Percentiles rank a stretch among this genome's conserved stretches.
Conservation (phyloP, 352 stramenopile species). For the Salisapilia sapeloensis region DNA sequence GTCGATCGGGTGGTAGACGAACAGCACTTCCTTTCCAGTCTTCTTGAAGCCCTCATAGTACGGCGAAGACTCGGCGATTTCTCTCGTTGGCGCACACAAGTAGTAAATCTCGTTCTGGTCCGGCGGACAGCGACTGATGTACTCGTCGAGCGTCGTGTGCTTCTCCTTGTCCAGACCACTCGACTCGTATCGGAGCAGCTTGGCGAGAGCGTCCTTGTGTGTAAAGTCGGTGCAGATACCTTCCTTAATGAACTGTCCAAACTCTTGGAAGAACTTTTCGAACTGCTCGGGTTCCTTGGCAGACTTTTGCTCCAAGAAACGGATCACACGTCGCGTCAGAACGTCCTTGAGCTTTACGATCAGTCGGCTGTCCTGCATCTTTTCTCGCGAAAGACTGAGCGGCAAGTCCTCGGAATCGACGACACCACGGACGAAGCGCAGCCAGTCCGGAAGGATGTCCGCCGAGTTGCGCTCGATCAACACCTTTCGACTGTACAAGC, state of each 20-base stretch:
- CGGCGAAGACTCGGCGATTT: slow-evolving; percentile 90
- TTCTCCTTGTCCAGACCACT: slow-evolving; percentile 85
- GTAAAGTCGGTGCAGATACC: slow-evolving; percentile 91
- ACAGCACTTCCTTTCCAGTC: slow-evolving; percentile 92
- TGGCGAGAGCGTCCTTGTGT: slow-evolving; percentile 86
- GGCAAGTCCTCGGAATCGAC: slow-evolving; percentile 98
- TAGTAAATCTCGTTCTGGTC: slow-evolving; percentile 99
- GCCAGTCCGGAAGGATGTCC: slow-evolving; percentile 97
- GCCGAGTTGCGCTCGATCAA: slow-evolving; percentile 96
- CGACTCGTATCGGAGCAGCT: slow-evolving; percentile 97
- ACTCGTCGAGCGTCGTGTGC: slow-evolving; percentile 96
- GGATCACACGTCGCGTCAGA: slow-evolving; percentile 87
- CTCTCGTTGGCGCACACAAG: slow-evolving; percentile 88
- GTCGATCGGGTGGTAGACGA: slow-evolving; percentile 97
- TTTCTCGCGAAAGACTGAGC: slow-evolving; percentile 97
- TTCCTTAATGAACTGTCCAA: slow-evolving; percentile 96
- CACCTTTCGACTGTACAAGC: slow-evolving; percentile 97
- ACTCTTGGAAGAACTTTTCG: slow-evolving; percentile 96
- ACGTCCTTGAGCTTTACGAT: slow-evolving; percentile 94
- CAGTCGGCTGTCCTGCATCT: slow-evolving; percentile 96
- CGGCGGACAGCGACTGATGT: slow-evolving; percentile 89
- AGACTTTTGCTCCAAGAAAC: slow-evolving; percentile 74
- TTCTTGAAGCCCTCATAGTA: slow-evolving; percentile 99
- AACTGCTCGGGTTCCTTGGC: slow-evolving; percentile 94
- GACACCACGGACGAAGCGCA: slow-evolving; percentile 81